A percentile compares a stretch with the other conserved stretches of the same genome.
These are phyloP conservation scores for Lentinula novae-zelandiae DNA, from an alignment of 1,284 basidiomycete genomes.

Conservation along the genomic window DNA sequence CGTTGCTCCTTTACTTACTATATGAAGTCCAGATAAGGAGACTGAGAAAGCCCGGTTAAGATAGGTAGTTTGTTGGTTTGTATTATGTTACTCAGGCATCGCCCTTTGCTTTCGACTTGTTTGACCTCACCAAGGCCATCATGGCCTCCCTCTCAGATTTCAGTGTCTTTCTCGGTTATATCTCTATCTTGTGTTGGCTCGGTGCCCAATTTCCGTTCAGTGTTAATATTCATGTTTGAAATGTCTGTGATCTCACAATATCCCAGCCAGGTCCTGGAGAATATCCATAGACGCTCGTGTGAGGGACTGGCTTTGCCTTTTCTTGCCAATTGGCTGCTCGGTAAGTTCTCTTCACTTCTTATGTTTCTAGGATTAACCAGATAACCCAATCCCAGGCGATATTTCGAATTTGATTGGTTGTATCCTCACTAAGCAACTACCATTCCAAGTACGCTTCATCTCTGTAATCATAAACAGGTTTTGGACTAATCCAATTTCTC, in stretches of 20 bases:
- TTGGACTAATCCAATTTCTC: slow-evolving; percentile 13
- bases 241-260: slow-evolving; percentile 5
- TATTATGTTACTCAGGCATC: neutral
- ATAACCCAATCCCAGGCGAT: slow-evolving; percentile 58
- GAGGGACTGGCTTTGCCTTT: slow-evolving; percentile 89
- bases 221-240: slow-evolving; percentile 19
- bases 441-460: slow-evolving; percentile 74
- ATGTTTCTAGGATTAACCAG: slow-evolving; percentile 7
- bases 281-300: slow-evolving; percentile 69
- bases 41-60: slow-evolving; percentile 1
- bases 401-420: slow-evolving; percentile 88
- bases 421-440: slow-evolving; percentile 87
- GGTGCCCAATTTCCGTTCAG: slow-evolving; percentile 89
- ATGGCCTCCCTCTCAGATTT: slow-evolving; percentile 21
- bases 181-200: slow-evolving; percentile 85
- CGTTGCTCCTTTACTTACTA: neutral
- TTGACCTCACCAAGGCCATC: neutral
- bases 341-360: slow-evolving; percentile 38
- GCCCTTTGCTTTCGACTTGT: neutral
- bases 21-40: neutral
- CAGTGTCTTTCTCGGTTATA: slow-evolving; percentile 65
- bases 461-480: neutral
- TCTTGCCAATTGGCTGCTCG: slow-evolving; percentile 83
- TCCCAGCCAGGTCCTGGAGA: slow-evolving; percentile 74
- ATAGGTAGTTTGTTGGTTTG: neutral